phyloP scores from a whole-genome alignment of 2,329 filamentous ascomycete genomes.

The Apiospora sp. region DNA sequence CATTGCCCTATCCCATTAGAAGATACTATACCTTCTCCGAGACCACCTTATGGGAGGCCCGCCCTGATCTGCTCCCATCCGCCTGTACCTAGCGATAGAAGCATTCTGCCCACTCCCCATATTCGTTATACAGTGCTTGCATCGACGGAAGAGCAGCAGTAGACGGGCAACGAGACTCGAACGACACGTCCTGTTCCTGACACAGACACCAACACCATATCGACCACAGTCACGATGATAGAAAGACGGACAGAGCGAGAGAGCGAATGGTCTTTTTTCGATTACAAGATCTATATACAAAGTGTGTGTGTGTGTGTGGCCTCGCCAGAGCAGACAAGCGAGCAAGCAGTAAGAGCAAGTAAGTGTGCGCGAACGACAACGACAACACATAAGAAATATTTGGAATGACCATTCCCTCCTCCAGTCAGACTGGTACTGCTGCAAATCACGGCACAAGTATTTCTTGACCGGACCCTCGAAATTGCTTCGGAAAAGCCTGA shows the following conservation, averaged over 20 bases:
- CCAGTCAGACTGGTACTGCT: not conserved
- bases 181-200: no score
- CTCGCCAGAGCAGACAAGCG: not conserved
- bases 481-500: not conserved
- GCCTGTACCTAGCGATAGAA: no score
- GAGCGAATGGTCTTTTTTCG: conserved; percentile 7
- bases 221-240: not conserved
- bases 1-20: no score
- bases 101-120: no score
- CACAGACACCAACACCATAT: not conserved
- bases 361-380: not conserved
- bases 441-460: conserved; percentile 10
- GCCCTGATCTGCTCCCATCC: no score
- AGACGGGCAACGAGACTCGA: no score
- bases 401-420: conserved; percentile 8
- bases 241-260: not conserved
- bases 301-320: no score
- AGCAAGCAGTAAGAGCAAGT: not conserved
- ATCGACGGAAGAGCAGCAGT: no score
- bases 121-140: no score
- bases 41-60: no score
- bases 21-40: no score
- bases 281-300: conserved; percentile 7
- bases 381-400: not conserved
- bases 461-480: not conserved